Evolutionary conservation across 1,284 basidiomycete species (phyloP).

Genomic region (Stygiomarasmius scandens): DNA sequence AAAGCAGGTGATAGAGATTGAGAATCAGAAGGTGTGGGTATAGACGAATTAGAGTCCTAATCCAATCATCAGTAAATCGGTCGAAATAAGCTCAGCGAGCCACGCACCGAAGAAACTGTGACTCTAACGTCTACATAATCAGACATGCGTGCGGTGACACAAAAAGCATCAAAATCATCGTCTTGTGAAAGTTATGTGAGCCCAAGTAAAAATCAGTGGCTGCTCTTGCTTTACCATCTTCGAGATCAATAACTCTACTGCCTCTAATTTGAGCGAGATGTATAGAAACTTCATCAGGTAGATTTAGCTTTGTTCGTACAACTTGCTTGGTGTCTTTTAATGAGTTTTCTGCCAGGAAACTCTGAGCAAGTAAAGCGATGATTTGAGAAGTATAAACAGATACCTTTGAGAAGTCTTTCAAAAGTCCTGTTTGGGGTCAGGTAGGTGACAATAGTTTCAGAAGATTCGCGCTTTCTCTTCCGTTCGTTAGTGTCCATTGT

Average conservation of each 20-base stretch:
- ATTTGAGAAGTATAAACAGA: slow-evolving; percentile 1
- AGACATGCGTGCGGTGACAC: slow-evolving; percentile 41
- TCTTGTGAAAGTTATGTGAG: slow-evolving; percentile 40
- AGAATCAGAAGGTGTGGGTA: neutral
- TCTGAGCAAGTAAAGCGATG: neutral
- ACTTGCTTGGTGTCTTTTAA: slow-evolving; percentile 57
- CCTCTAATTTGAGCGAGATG: slow-evolving; percentile 58
- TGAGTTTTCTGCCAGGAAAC: slow-evolving; percentile 50
- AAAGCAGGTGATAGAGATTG: neutral
- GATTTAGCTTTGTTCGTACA: slow-evolving; percentile 61
- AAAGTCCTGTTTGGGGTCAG: slow-evolving; percentile 52
- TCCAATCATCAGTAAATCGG: neutral
- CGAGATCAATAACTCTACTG: slow-evolving; percentile 61
- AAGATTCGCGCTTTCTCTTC: slow-evolving; percentile 48
- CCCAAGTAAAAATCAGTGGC: neutral
- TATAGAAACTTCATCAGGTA: slow-evolving; percentile 43
- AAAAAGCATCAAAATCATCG: slow-evolving; percentile 77
- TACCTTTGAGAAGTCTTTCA: slow-evolving; percentile 70
- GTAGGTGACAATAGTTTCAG: slow-evolving; percentile 58
- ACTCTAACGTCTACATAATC: slow-evolving; percentile 43
- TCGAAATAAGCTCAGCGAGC: neutral
- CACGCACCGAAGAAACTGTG: slow-evolving; percentile 16
- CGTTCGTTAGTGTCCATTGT: slow-evolving; percentile 36
- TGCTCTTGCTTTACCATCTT: slow-evolving; percentile 57
- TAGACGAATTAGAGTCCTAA: neutral